Conservation (phyloP, 2,329 filamentous ascomycete species). For the Aspergillus melleus region DNA sequence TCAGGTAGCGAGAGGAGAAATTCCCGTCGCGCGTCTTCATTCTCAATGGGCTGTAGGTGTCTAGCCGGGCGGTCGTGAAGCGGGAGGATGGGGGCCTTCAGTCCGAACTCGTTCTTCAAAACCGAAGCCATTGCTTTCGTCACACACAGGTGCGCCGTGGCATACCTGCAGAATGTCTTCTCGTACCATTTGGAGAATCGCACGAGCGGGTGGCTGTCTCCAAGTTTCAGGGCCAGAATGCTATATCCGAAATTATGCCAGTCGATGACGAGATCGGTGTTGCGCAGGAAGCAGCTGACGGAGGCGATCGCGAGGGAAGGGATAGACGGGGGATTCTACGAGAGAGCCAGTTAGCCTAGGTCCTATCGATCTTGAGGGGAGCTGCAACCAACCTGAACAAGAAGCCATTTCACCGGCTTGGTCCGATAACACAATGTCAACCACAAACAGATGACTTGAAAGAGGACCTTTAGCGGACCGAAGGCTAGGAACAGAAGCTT, state of each 20-base stretch:
- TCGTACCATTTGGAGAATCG: slow-evolving; percentile 77
- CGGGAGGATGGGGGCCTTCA: slow-evolving; percentile 66
- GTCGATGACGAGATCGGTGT: slow-evolving; percentile 83
- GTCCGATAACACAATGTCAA: slow-evolving; percentile 71
- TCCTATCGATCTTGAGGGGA: too few species aligned
- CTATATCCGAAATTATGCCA: slow-evolving; percentile 99
- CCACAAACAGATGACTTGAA: slow-evolving; percentile 74
- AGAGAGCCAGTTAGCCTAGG: not conserved
- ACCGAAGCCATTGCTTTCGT: slow-evolving; percentile 83
- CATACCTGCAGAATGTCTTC: slow-evolving; percentile 64
- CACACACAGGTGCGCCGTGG: slow-evolving; percentile 78
- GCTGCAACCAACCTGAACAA: slow-evolving; percentile 64
- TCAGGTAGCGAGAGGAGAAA: slow-evolving; percentile 68
- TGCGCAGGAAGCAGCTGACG: slow-evolving; percentile 71
- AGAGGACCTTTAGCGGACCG: slow-evolving; percentile 81
- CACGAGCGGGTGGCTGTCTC: slow-evolving; percentile 70
- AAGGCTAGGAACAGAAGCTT: slow-evolving; percentile 74
- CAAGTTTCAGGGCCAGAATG: slow-evolving; percentile 72
- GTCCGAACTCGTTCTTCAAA: slow-evolving; percentile 65
- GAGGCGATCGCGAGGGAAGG: slow-evolving; percentile 79
- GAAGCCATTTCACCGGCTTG: slow-evolving; percentile 75
- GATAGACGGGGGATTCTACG: slow-evolving; percentile 88
- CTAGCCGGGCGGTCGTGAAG: slow-evolving; percentile 84
- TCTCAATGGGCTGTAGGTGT: slow-evolving; percentile 72
- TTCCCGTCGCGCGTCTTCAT: slow-evolving; percentile 48